Conservation (phyloP, 441 rosid genomes). For the Monsonia emarginata region DNA sequence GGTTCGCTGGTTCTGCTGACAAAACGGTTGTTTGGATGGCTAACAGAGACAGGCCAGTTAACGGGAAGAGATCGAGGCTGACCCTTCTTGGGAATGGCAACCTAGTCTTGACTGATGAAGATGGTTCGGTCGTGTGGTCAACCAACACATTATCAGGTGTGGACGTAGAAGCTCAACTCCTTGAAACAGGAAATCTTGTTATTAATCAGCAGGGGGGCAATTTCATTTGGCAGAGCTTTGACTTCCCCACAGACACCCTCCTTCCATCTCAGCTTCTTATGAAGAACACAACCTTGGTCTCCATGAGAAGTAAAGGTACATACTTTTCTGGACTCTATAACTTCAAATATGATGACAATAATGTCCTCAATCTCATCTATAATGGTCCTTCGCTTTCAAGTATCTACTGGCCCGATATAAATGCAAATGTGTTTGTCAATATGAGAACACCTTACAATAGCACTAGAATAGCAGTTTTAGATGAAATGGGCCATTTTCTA, state of each 20-base stretch:
- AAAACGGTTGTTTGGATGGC: constrained; percentile 28
- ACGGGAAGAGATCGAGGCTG: constrained; percentile 17
- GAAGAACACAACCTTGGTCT: constrained; percentile 17
- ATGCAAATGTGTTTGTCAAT: not conserved
- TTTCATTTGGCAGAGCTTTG: constrained; percentile 22
- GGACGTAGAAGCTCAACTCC: constrained; percentile 10
- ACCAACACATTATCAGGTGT: constrained; percentile 11
- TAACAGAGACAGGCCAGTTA: constrained; percentile 24
- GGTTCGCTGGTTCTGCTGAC: constrained; percentile 21
- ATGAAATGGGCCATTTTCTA: constrained; percentile 15
- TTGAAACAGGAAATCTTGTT: constrained; percentile 21
- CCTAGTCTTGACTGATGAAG: constrained; percentile 19
- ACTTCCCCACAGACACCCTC: constrained; percentile 22
- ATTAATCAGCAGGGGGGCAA: constrained; percentile 3
- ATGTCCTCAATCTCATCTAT: constrained; percentile 16
- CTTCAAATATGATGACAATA: constrained; percentile 21
- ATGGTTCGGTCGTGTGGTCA: constrained; percentile 18
- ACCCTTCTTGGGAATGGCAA: constrained; percentile 17
- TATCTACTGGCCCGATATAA: constrained; percentile 18
- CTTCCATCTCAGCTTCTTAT: constrained; percentile 20
- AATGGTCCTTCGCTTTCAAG: constrained; percentile 21
- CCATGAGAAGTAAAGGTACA: constrained; percentile 16
- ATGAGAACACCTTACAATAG: constrained; percentile 22
- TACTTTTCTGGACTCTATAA: constrained; percentile 20
- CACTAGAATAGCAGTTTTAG: constrained; percentile 17